Evolutionary conservation across 306 rosid genomes (phyloP), one percentile per base, ranked within the genome.

Genomic region (Boehmeria nivea): DNA sequence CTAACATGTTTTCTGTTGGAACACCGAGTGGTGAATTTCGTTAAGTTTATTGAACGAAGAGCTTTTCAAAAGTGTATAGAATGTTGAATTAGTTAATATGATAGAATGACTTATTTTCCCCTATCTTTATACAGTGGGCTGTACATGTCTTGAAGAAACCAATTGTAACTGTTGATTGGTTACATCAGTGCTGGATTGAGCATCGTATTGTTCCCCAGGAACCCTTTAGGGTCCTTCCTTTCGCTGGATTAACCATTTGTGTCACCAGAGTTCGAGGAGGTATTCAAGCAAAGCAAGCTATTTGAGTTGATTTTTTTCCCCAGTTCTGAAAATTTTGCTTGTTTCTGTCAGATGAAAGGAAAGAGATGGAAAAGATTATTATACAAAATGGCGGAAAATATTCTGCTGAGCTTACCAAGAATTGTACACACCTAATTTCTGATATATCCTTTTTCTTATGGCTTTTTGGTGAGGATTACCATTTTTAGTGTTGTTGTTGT

Each of bases 161-260:
- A 42, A 81, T 87, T 55, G 79, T 91, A 61, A 82, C 98, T 28
- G 37, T 72, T 42, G 76, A 79, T 72, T 91, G 96, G 96, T 77
- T 91, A 69, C 67, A 87, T 52, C 91, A 87, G 72, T 91, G 98
- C 87, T 78, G 96, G 72, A 76, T 73, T 18, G 96, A 91, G 72
- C 98, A 91, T 71, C 94, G 85, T 4, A 72, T 82, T 76, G 95
- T 87, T 64, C 88, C 96, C 63, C 98, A 87, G 42, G 95, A 91
- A 64, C 76, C 85, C 56, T 87, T 76, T 72, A 77, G 86, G 69
- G 88, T 91, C 64, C 96, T 78, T 68, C 94, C 96, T 47, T 82
- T 91, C 73, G 80, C 87, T 62, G 98, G 96, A 71, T 71, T 91
- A 74, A 82, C 65, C 51, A 91, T 91, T 64, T 87, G 85, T 53